Conservation (phyloP, 768 basidiomycete species). For the Auricularia auricula-judae region DNA sequence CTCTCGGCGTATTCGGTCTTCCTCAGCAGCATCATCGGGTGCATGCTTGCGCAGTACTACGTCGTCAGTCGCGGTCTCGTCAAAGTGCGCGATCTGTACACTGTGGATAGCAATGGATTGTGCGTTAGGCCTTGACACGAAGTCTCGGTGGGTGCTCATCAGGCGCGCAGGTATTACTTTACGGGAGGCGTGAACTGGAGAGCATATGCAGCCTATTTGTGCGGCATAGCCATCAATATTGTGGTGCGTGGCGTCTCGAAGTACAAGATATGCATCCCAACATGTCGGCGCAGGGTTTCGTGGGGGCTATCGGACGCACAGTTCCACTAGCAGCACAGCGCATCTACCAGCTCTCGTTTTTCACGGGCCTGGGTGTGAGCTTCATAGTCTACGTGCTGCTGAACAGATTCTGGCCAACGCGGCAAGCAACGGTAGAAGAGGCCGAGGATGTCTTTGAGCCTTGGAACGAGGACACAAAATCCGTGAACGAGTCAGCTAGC, state of each 20-base stretch:
- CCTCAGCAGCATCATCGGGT: conserved; percentile 28
- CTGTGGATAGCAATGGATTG: conserved; percentile 43
- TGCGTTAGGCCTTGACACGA: conserved; percentile 14
- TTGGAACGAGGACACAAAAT: neutral
- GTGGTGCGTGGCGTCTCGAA: conserved; percentile 25
- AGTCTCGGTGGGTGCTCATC: no score
- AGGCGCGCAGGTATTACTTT: neutral
- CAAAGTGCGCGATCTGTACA: conserved; percentile 63
- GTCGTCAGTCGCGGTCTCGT: conserved; percentile 59
- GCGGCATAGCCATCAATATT: conserved; percentile 73
- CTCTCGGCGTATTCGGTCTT: conserved; percentile 76
- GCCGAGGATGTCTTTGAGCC: conserved; percentile 27
- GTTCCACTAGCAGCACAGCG: conserved; percentile 63
- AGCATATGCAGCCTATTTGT: conserved; percentile 55
- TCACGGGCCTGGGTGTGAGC: conserved; percentile 71
- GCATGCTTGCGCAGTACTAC: conserved; percentile 46
- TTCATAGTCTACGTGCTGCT: conserved; percentile 49
- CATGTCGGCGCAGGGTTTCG: neutral
- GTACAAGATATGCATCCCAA: neutral
- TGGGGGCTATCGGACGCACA: conserved; percentile 34
- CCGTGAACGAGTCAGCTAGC: no score
- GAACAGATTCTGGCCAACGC: conserved; percentile 50
- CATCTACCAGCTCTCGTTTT: conserved; percentile 73
- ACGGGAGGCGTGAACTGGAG: conserved; percentile 18
- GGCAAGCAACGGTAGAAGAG: conserved; percentile 38